Evolutionary conservation across 352 stramenopile genomes (phyloP).

Genomic region (Phytophthora ramorum): DNA sequence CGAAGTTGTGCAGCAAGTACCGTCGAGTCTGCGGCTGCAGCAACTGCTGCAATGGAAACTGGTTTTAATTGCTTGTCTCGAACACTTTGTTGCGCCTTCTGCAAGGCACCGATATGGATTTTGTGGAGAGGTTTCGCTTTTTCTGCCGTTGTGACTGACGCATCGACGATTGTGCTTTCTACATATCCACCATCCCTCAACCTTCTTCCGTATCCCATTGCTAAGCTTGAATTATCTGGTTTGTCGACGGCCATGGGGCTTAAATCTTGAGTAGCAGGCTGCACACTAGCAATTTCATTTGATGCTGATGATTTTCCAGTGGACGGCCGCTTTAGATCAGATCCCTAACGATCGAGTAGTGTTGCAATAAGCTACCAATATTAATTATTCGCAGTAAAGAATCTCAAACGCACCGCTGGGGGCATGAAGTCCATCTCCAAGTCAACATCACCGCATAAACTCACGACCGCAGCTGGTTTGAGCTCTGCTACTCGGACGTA

Average conservation of each 20-base stretch:
- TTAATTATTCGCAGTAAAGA: background rate
- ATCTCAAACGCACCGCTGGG: conserved; percentile 32
- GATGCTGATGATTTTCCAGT: conserved; percentile 4
- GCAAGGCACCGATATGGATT: conserved; percentile 11
- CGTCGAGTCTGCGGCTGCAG: conserved; percentile 8
- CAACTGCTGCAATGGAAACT: conserved; percentile 17
- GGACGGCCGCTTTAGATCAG: conserved; percentile 23
- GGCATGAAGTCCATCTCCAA: conserved; percentile 64
- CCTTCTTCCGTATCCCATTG: conserved; percentile 16
- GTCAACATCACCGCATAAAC: conserved; percentile 72
- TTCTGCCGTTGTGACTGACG: background rate
- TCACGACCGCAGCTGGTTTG: conserved; percentile 52
- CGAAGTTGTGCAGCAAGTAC: conserved; percentile 24
- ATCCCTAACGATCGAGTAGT: conserved; percentile 6
- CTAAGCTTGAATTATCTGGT: background rate
- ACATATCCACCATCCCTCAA: conserved; percentile 31
- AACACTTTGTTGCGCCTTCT: conserved; percentile 29
- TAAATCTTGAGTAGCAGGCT: background rate
- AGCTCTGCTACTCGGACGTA: conserved; percentile 62
- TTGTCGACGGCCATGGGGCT: background rate
- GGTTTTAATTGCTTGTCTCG: conserved; percentile 18
- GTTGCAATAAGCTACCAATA: background rate
- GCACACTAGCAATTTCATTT: background rate
- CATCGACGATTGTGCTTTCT: background rate
- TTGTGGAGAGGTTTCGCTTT: conserved; percentile 1